These are phyloP conservation scores for Hypomyces perniciosus DNA, from an alignment of 2,329 filamentous ascomycete species.

Conservation along the genomic window DNA sequence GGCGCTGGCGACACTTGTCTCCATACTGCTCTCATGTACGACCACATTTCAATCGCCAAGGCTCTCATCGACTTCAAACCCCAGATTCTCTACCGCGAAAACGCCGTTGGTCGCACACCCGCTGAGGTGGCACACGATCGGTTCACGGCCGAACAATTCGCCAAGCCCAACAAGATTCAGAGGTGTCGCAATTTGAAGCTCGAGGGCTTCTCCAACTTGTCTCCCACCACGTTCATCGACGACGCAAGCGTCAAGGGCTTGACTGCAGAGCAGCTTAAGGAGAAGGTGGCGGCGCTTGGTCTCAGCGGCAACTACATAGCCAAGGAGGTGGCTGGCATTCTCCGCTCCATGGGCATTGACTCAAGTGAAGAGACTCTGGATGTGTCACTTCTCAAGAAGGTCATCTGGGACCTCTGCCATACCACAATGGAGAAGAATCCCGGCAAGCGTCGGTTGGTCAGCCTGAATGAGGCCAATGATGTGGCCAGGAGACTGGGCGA, in stretches of 20 bases:
- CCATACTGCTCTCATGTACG: constrained; percentile 47
- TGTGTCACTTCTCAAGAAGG: constrained; percentile 10
- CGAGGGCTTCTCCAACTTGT: constrained; percentile 14
- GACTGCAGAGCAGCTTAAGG: constrained; percentile 15
- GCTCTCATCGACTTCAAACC: constrained; percentile 50
- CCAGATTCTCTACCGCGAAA: constrained; percentile 61
- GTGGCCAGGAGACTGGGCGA: constrained; percentile 52
- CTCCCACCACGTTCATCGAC: background rate
- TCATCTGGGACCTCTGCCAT: constrained; percentile 30
- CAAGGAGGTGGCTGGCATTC: constrained; percentile 21
- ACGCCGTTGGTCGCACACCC: constrained; percentile 69
- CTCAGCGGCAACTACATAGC: constrained; percentile 25
- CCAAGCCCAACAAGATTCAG: constrained; percentile 13
- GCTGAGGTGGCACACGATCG: constrained; percentile 59
- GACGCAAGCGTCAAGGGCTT: constrained; percentile 10
- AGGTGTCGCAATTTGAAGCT: constrained; percentile 6
- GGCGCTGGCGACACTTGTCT: constrained; percentile 60
- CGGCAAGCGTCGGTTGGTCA: constrained; percentile 44
- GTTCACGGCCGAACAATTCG: constrained; percentile 37
- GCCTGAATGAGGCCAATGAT: constrained; percentile 51
- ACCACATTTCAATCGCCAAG: constrained; percentile 31
- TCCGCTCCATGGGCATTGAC: constrained; percentile 21
- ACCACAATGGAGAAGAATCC: constrained; percentile 26
- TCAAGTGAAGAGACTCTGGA: constrained; percentile 11
- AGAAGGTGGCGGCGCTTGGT: constrained; percentile 19